Evolutionary conservation across 257 asterid species (phyloP), one percentile per base, ranked within the genome.

Genomic region (Jaltomata sinuosa): DNA sequence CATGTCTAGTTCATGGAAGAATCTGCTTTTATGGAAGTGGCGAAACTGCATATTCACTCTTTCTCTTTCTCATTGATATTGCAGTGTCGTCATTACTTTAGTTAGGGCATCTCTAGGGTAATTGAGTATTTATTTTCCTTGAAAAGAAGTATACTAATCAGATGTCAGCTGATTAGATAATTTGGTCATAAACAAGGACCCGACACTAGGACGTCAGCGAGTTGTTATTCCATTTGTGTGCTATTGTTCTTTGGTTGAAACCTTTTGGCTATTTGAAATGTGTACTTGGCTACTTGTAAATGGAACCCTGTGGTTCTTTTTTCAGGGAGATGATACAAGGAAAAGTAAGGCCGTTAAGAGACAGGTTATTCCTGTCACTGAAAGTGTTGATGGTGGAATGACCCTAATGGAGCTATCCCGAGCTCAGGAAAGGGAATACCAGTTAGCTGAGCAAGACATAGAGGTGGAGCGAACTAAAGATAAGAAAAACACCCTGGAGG

Each of bases 381-480:
- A 95, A 89, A 85, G 82, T 85, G 87, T 86, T 45, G 87, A 88
- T 42, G 94, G 98, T 83, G 96, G 91, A 84, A 88, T 97, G 98
- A 89, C 93, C 45, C 84, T 47, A 8, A 86, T 68, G 49, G 97
- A 94, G 86, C 90, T 95, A 82, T 86, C 92, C 59, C 88, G 87
- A 87, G 98, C 97, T 85, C 93, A 86, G 89, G 93, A 89, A 61
- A 91, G 88, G 86, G 99, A 97, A 89, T 85, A 80, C 85, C 92
- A 91, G 85, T 86, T 97, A 86, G 86, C 91, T 84, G 94, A 92
- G 87, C 98, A 97, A 88, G 99, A 97, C 86, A 86, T 87, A 49
- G 83, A 85, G 86, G 91, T 97, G 92, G 99, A 97, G 90, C 93
- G 93, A 89, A 97, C 99, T 87, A 95, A 97, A 91, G 98, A 97